A percentile compares a stretch with the other conserved stretches of the same genome.
These are phyloP conservation scores for Fulvia fulva DNA, from an alignment of 2,329 filamentous ascomycete species.

Conservation along the genomic window DNA sequence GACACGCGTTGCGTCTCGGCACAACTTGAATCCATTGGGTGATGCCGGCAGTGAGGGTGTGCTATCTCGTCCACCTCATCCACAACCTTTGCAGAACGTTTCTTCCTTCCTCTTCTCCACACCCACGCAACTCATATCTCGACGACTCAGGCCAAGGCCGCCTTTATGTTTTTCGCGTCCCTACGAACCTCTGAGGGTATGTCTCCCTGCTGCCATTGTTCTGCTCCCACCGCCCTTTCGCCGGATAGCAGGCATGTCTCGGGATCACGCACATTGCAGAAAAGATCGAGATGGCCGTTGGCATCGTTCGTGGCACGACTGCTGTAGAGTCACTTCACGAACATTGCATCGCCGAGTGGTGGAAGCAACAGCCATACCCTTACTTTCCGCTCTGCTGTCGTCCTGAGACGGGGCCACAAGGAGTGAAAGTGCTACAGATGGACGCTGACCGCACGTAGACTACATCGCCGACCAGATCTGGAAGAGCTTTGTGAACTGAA, in stretches of 20 bases:
- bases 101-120: not conserved
- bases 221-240: constrained; percentile 11
- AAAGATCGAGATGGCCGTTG: not conserved
- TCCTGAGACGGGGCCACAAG: not conserved
- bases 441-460: constrained; percentile 36
- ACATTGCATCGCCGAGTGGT: not conserved
- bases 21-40: not conserved
- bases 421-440: not conserved
- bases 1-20: not conserved
- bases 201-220: not conserved
- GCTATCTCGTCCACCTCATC: not conserved
- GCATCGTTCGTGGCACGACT: not conserved
- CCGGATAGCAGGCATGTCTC: constrained; percentile 2
- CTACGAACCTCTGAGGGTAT: constrained; percentile 7
- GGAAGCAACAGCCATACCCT: not conserved
- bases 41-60: not conserved
- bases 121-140: not conserved
- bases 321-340: not conserved
- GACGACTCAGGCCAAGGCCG: constrained; percentile 1
- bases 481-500: constrained; percentile 63
- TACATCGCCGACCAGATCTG: constrained; percentile 68
- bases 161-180: constrained; percentile 9
- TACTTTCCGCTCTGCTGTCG: not conserved
- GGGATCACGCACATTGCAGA: not conserved
- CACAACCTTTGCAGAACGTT: not conserved